Base-by-base conservation (phyloP, 768 basidiomycete species). In the Gelatoporia subvermispora region DNA sequence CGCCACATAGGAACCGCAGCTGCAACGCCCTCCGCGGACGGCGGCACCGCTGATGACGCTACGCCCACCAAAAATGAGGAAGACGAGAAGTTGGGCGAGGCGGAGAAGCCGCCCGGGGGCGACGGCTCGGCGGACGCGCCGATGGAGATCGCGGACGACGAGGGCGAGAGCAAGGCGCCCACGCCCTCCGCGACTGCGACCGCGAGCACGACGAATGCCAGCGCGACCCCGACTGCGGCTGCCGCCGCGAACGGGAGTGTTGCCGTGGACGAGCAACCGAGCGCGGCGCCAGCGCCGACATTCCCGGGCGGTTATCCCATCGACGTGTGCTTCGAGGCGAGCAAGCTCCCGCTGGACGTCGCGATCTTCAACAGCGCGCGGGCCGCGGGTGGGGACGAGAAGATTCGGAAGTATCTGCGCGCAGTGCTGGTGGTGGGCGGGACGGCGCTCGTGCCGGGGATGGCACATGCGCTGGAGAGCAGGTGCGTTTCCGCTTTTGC, bases 351-450 rank as follows among this genome's bases (percentile, higher is more conserved):
- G 1, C 71, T 96, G 47, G 93, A 96, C 60, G 86, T 94, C 9
- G 93, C 92, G 8, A 88, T 96, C 51, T 90, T 90, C 68, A 93
- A 95, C 62, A 88, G 91, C 56, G 81, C 91, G 8, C 76, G 91
- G n/a, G 85, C 89, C 1, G 86, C 85, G 3, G 89, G 88, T 3
- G 84, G 87, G 2, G 90, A 93, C 55, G 93, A 95, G 23, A 89
- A 89, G 67, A 85, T 91, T 54, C 83, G 87, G 54, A 91, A 93
- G 63, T 89, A 94, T 61, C 76, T 93, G 22, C 84, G 88, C 60
- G 88, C 87, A 2, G 85, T 96, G 17, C 71, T 97, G 2, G 81
- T 97, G 37, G 81, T 94, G 35, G 93, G 93, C 15, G 94, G 94
- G 2, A 81, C 82, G 3, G 85, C 87, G 7, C 74, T 81, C 43